phyloP scores from a whole-genome alignment of 2,329 filamentous ascomycete species.

The Aspergillus sp. region DNA sequence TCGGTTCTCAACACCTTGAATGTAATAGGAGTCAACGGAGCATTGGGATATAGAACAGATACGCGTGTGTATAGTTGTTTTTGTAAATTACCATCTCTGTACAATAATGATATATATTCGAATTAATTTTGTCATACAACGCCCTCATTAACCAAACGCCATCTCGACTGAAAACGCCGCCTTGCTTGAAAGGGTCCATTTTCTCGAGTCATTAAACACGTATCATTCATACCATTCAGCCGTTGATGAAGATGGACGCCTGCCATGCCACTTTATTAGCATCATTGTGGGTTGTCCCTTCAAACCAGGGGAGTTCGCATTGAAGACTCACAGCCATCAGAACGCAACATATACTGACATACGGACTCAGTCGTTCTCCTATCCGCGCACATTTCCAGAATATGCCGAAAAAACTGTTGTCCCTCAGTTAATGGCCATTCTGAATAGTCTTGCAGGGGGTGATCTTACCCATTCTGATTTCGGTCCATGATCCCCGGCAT shows the following conservation, averaged over 20 bases:
- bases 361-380: slow-evolving; percentile 89
- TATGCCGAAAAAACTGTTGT: slow-evolving; percentile 68
- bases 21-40: slow-evolving; percentile 8
- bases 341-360: slow-evolving; percentile 90
- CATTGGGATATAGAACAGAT: slow-evolving; percentile 13
- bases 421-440: not conserved
- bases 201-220: slow-evolving; percentile 8
- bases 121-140: slow-evolving; percentile 7
- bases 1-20: slow-evolving; percentile 4
- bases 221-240: slow-evolving; percentile 21
- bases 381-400: slow-evolving; percentile 96
- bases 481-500: slow-evolving; percentile 87
- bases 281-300: not conserved
- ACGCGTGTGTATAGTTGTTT: not conserved
- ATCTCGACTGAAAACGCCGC: too few species aligned
- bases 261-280: slow-evolving; percentile 12
- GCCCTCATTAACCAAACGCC: slow-evolving; percentile 14
- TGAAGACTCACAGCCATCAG: slow-evolving; percentile 78
- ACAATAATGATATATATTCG: slow-evolving; percentile 21
- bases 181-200: slow-evolving; percentile 9
- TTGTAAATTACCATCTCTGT: slow-evolving; percentile 20
- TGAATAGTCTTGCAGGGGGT: slow-evolving; percentile 20
- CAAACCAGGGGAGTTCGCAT: not conserved
- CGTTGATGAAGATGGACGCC: slow-evolving; percentile 41
- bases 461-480: slow-evolving; percentile 78